A percentile compares a stretch with the other conserved stretches of the same genome.
Conservation (phyloP, 2,329 filamentous ascomycete species). For the Exophiala oligosperma region DNA sequence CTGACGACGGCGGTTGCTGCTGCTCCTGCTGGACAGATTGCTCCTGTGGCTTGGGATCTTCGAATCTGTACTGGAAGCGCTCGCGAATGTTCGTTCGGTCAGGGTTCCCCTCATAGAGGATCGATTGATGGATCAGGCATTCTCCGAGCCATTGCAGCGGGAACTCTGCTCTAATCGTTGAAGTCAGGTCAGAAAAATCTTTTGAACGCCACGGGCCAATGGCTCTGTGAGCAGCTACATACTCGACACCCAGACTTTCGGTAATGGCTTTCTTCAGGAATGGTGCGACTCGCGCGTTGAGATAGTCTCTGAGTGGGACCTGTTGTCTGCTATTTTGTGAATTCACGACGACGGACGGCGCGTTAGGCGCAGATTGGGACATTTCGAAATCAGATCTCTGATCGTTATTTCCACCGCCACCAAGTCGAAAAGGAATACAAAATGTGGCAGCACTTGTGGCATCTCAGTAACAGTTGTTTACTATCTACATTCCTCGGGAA, state of each 20-base stretch:
- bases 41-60: constrained; percentile 19
- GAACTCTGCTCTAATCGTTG: constrained; percentile 24
- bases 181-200: not conserved
- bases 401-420: not conserved
- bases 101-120: constrained; percentile 29
- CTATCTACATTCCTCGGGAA: not conserved
- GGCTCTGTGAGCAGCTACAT: constrained; percentile 1
- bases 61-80: constrained; percentile 28
- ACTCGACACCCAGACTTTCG: constrained; percentile 28
- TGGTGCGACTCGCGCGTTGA: constrained; percentile 27
- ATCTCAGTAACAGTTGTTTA: not conserved
- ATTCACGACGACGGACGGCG: constrained; percentile 21
- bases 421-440: not conserved
- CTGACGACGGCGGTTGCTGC: not conserved
- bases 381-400: constrained; percentile 6
- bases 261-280: constrained; percentile 30
- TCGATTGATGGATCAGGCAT: constrained; percentile 30
- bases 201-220: not conserved
- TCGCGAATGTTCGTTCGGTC: constrained; percentile 29
- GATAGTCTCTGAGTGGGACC: constrained; percentile 29
- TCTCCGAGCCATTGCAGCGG: constrained; percentile 32
- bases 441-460: too few relatives aligned
- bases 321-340: constrained; percentile 21
- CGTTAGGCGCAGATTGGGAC: constrained; percentile 18
- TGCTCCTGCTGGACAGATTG: not conserved